Percentiles rank a stretch among this genome's conserved stretches.
Conservation (phyloP, 495 filamentous ascomycete species). For the Aspergillus biplanus region DNA sequence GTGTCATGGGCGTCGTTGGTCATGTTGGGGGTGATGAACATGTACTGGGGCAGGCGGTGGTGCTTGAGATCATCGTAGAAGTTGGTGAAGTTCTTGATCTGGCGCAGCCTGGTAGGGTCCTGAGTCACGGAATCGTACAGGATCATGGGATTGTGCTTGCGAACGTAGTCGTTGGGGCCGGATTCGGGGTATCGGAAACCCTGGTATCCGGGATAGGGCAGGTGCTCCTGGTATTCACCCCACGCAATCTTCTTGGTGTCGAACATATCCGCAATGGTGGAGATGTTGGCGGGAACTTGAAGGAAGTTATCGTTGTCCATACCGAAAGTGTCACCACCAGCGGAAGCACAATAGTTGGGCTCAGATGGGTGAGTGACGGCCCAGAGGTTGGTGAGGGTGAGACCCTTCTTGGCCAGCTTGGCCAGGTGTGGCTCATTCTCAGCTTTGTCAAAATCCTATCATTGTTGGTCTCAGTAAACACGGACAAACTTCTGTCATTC, state of each 20-base stretch:
- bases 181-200: slow-evolving; percentile 56
- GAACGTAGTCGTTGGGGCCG: slow-evolving; percentile 65
- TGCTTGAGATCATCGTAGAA: slow-evolving; percentile 61
- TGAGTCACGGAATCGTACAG: slow-evolving; percentile 61
- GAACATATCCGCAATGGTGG: slow-evolving; percentile 68
- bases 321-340: slow-evolving; percentile 68
- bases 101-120: slow-evolving; percentile 53
- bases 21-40: slow-evolving; percentile 79
- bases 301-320: slow-evolving; percentile 69
- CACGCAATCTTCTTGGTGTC: slow-evolving; percentile 69
- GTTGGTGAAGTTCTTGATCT: slow-evolving; percentile 69
- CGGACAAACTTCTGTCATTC: too few species aligned
- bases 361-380: slow-evolving; percentile 68
- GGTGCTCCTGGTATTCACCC: slow-evolving; percentile 70
- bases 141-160: slow-evolving; percentile 74
- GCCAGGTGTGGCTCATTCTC: slow-evolving; percentile 53
- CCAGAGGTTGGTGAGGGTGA: slow-evolving; percentile 65
- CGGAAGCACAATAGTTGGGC: slow-evolving; percentile 69
- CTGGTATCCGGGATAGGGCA: slow-evolving; percentile 69
- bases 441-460: slow-evolving; percentile 58
- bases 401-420: slow-evolving; percentile 62
- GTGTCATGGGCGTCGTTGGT: slow-evolving; percentile 74
- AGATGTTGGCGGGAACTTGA: slow-evolving; percentile 60
- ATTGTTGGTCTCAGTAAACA: background rate
- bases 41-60: slow-evolving; percentile 68